Percentiles rank a stretch among this genome's conserved stretches.
Evolutionary conservation across 148 eudicot species (phyloP).

Genomic region (Simmondsia chinensis): DNA sequence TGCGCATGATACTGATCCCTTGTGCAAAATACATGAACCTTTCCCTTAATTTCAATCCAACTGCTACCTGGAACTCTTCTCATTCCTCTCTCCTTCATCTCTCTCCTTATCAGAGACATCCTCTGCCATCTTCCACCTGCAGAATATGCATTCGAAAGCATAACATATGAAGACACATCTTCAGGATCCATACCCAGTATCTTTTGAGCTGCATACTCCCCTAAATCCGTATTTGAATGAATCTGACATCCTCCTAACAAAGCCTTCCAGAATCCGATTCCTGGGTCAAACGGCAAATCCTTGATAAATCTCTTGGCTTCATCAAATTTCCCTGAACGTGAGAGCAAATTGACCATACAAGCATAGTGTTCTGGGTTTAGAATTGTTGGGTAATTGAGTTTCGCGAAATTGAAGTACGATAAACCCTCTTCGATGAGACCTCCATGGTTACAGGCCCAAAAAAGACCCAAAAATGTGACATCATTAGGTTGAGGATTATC

Average conservation of each 20-base stretch:
- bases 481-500: constrained; percentile 24
- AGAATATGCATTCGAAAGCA: constrained; percentile 48
- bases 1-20: constrained; percentile 18
- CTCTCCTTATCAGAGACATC: constrained; percentile 17
- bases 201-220: constrained; percentile 32
- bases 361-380: constrained; percentile 42
- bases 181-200: constrained; percentile 38
- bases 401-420: constrained; percentile 30
- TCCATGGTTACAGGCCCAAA: constrained; percentile 42
- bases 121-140: constrained; percentile 42
- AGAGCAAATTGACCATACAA: constrained; percentile 44
- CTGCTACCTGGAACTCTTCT: constrained; percentile 41
- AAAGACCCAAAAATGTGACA: constrained; percentile 42
- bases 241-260: constrained; percentile 52
- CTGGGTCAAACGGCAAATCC: constrained; percentile 48
- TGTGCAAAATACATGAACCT: constrained; percentile 28
- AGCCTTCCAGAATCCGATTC: constrained; percentile 53
- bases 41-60: constrained; percentile 36
- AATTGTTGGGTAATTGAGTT: constrained; percentile 19
- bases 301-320: constrained; percentile 34
- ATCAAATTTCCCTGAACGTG: constrained; percentile 35
- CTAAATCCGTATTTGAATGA: constrained; percentile 32
- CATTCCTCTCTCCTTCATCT: constrained; percentile 39
- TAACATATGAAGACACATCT: constrained; percentile 43
- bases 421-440: constrained; percentile 38